Conservation (phyloP, 257 asterid species). For the Haberlea rhodopensis region DNA sequence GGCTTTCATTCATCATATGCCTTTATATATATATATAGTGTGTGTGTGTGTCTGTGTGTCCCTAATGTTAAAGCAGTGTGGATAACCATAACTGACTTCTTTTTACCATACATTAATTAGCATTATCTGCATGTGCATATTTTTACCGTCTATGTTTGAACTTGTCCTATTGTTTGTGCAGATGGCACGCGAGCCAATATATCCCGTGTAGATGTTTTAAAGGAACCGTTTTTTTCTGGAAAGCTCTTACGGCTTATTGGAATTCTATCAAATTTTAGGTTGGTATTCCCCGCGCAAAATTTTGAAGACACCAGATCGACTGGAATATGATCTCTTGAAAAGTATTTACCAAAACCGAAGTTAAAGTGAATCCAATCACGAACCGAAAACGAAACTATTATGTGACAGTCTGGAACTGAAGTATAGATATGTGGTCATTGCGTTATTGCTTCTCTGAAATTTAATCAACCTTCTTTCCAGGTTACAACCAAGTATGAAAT, state of each 20-base stretch:
- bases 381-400: neutral
- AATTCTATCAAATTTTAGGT: conserved; percentile 75
- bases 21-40: conserved; percentile 20
- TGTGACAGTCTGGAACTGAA: conserved; percentile 15
- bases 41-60: conserved; percentile 10
- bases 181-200: conserved; percentile 62
- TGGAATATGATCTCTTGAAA: conserved; percentile 2
- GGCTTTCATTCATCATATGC: conserved; percentile 19
- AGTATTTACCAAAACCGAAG: conserved; percentile 13
- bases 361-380: conserved; percentile 4
- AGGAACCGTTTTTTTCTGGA: conserved; percentile 81
- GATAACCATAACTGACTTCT: conserved; percentile 10
- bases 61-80: conserved; percentile 14
- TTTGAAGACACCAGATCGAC: conserved; percentile 10
- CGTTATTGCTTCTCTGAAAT: conserved; percentile 5
- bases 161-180: conserved; percentile 37
- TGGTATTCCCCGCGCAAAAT: conserved; percentile 27
- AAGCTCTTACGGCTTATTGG: conserved; percentile 74
- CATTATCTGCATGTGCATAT: conserved; percentile 20
- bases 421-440: neutral
- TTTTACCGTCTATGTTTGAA: conserved; percentile 11
- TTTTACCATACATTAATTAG: conserved; percentile 2
- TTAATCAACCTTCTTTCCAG: conserved; percentile 43
- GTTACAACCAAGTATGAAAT: conserved; percentile 81
- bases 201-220: conserved; percentile 55